These are phyloP conservation scores for Zelopaecilomyces penicillatus DNA, from an alignment of 2,329 filamentous ascomycete species.

Conservation along the genomic window DNA sequence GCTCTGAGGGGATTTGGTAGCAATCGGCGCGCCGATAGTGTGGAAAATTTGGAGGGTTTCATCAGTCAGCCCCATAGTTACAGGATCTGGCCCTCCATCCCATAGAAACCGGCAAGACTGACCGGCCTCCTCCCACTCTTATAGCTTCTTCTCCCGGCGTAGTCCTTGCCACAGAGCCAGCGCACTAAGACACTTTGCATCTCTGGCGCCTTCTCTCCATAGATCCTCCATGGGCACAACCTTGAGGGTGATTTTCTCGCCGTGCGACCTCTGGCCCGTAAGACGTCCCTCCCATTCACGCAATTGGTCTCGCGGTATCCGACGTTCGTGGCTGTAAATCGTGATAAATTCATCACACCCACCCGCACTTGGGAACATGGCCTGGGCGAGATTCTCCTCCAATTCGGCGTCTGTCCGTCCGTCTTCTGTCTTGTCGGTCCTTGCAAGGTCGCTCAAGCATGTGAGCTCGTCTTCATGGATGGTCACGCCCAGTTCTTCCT, in stretches of 20 bases:
- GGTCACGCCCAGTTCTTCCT: slow-evolving; percentile 50
- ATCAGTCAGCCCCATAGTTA: too few species aligned
- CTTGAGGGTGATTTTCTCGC: slow-evolving; percentile 55
- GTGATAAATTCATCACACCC: slow-evolving; percentile 54
- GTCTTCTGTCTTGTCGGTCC: slow-evolving; percentile 9
- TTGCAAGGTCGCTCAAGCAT: slow-evolving; percentile 44
- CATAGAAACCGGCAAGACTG: slow-evolving; percentile 3
- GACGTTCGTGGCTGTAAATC: slow-evolving; percentile 48
- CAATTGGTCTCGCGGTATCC: slow-evolving; percentile 41
- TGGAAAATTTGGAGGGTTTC: too few species aligned
- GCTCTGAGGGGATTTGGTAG: slow-evolving; percentile 20
- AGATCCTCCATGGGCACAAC: slow-evolving; percentile 47
- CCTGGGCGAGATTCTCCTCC: slow-evolving; percentile 32
- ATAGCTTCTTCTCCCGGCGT: slow-evolving; percentile 37
- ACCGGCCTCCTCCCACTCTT: background rate
- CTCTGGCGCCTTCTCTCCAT: slow-evolving; percentile 49
- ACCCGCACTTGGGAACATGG: slow-evolving; percentile 50
- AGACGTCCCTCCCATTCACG: slow-evolving; percentile 47
- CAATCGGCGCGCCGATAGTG: background rate
- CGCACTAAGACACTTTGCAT: slow-evolving; percentile 52
- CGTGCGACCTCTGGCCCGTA: slow-evolving; percentile 48
- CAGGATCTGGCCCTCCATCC: background rate
- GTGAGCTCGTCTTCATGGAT: slow-evolving; percentile 40
- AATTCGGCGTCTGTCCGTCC: slow-evolving; percentile 6
- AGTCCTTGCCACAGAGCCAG: slow-evolving; percentile 51